A percentile compares a stretch with the other conserved stretches of the same genome.
Evolutionary conservation across 306 rosid species (phyloP).

Genomic region (Rosa rugosa): DNA sequence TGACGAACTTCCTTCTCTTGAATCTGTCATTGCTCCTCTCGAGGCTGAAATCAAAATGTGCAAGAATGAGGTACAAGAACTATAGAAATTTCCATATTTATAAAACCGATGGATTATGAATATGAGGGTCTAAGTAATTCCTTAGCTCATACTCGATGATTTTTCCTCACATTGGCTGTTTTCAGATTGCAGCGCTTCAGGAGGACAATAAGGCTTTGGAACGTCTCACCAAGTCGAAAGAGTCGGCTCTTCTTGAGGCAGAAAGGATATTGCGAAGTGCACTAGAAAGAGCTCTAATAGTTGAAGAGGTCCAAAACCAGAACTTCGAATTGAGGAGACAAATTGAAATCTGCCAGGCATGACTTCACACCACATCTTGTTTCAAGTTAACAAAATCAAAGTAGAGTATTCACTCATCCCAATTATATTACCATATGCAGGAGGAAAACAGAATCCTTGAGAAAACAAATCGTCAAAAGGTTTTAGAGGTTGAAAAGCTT

Average conservation of each 20-base stretch:
- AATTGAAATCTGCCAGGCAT: slow-evolving; percentile 95
- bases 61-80: slow-evolving; percentile 66
- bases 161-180: slow-evolving; percentile 12
- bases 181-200: slow-evolving; percentile 64
- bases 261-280: slow-evolving; percentile 83
- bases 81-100: not conserved
- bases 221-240: slow-evolving; percentile 80
- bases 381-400: slow-evolving; percentile 6
- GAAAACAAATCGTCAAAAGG: slow-evolving; percentile 87
- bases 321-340: slow-evolving; percentile 92
- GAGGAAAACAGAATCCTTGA: slow-evolving; percentile 91
- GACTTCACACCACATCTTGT: slow-evolving; percentile 23
- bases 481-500: slow-evolving; percentile 85
- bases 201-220: slow-evolving; percentile 91
- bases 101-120: not conserved
- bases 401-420: not conserved
- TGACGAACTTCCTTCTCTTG: slow-evolving; percentile 66
- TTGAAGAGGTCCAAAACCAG: slow-evolving; percentile 95
- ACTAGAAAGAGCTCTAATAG: slow-evolving; percentile 87
- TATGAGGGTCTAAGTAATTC: not conserved
- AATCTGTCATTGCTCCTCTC: slow-evolving; percentile 71
- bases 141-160: not conserved
- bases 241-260: slow-evolving; percentile 84
- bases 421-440: slow-evolving; percentile 46
- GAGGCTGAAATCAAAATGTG: slow-evolving; percentile 86